These are phyloP conservation scores for Neofusicoccum umdonicola DNA, from an alignment of 2,329 filamentous ascomycete species.

Conservation along the genomic window DNA sequence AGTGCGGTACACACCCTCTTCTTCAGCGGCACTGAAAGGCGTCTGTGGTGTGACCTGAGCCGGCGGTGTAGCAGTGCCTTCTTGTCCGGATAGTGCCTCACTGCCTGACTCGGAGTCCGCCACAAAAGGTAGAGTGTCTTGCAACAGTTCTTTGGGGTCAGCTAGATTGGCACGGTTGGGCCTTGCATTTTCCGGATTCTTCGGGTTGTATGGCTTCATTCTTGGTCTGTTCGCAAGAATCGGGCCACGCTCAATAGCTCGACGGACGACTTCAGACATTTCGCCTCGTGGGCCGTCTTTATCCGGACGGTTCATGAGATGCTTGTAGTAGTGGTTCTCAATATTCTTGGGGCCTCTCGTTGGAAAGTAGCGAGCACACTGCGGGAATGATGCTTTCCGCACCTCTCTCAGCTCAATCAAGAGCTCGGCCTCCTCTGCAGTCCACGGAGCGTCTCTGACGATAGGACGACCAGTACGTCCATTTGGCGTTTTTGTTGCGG, in stretches of 20 bases:
- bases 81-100: background rate
- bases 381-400: slow-evolving; percentile 27
- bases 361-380: slow-evolving; percentile 21
- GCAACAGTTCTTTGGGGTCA: background rate
- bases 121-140: background rate
- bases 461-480: too few relatives aligned
- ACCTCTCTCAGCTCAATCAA: slow-evolving; percentile 32
- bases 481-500: too few relatives aligned
- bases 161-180: background rate
- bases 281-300: background rate
- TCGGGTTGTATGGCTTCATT: background rate
- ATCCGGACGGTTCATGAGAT: slow-evolving; percentile 18
- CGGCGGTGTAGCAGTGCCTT: background rate
- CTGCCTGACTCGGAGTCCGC: background rate
- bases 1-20: background rate
- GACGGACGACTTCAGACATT: background rate
- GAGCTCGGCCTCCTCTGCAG: slow-evolving; percentile 33
- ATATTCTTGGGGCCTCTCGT: slow-evolving; percentile 9
- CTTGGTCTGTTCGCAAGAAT: background rate
- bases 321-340: slow-evolving; percentile 21
- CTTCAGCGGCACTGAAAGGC: too few relatives aligned
- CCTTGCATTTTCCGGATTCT: background rate
- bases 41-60: background rate
- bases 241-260: background rate
- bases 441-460: slow-evolving; percentile 23